Conservation (phyloP, 768 basidiomycete genomes). For the Leccinum variicolor region DNA sequence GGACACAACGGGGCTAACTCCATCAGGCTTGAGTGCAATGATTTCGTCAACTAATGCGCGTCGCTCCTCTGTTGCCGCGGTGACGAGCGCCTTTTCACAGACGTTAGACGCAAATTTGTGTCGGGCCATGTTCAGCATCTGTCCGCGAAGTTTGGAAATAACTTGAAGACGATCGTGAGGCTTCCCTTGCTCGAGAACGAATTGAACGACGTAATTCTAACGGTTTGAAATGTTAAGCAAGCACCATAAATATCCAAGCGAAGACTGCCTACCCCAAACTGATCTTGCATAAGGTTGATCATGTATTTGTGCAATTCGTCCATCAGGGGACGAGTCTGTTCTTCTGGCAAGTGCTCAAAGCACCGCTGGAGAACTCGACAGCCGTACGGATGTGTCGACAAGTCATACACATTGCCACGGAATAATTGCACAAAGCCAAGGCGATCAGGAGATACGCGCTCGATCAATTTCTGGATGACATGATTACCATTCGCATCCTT, state of each 20-base stretch:
- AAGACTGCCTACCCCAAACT: constrained; percentile 71
- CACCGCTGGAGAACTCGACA: constrained; percentile 94
- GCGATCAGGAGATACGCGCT: constrained; percentile 73
- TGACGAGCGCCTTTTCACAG: constrained; percentile 83
- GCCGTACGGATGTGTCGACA: constrained; percentile 88
- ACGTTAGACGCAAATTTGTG: constrained; percentile 98
- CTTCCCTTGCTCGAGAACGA: constrained; percentile 79
- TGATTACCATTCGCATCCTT: constrained; percentile 94
- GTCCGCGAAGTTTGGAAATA: constrained; percentile 66
- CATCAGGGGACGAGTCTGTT: constrained; percentile 65
- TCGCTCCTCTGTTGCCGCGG: constrained; percentile 61
- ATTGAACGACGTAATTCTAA: constrained; percentile 95
- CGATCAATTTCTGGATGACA: constrained; percentile 89
- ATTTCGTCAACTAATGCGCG: constrained; percentile 78
- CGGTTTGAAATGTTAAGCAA: constrained; percentile 6
- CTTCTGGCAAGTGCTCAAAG: constrained; percentile 77
- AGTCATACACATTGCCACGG: constrained; percentile 71
- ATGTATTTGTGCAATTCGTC: constrained; percentile 79
- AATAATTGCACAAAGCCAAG: constrained; percentile 74
- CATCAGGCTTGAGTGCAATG: constrained; percentile 60
- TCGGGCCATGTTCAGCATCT: constrained; percentile 74
- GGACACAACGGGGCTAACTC: constrained; percentile 60
- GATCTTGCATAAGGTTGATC: constrained; percentile 77
- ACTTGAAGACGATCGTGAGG: constrained; percentile 65
- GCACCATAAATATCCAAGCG: not conserved